Evolutionary conservation across 306 rosid genomes (phyloP).

Genomic region (Trichosanthes truncata): DNA sequence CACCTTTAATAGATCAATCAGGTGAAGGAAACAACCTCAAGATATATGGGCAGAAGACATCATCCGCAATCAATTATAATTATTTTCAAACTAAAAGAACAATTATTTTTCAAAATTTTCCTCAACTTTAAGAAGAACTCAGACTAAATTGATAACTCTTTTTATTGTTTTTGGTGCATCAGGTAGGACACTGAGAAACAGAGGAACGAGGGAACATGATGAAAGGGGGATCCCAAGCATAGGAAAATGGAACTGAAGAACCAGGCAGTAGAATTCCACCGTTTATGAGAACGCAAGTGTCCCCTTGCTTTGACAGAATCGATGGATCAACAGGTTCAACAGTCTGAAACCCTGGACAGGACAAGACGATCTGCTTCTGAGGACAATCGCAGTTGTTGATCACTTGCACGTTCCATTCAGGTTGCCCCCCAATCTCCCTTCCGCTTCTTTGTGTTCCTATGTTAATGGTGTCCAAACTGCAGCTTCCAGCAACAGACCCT

Average conservation of each 20-base stretch:
- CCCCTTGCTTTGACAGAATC: conserved; percentile 14
- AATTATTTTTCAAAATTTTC: neutral
- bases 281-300: conserved; percentile 28
- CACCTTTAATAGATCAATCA: neutral
- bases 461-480: conserved; percentile 33
- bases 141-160: neutral
- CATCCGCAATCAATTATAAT: neutral
- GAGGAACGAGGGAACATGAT: conserved; percentile 26
- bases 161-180: neutral
- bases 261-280: conserved; percentile 19
- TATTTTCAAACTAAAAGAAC: neutral
- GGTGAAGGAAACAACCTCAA: neutral
- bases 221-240: conserved; percentile 58
- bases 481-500: conserved; percentile 25
- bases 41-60: neutral
- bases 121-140: neutral
- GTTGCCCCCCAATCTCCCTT: conserved; percentile 20
- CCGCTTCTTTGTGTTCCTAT: conserved; percentile 40
- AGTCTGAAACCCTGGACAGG: conserved; percentile 35
- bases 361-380: conserved; percentile 20
- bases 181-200: conserved; percentile 7
- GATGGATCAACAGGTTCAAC: conserved; percentile 21
- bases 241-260: conserved; percentile 27
- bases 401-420: conserved; percentile 55
- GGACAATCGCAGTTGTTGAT: conserved; percentile 36